Percentiles rank a stretch among this genome's conserved stretches.
These are phyloP conservation scores for Phialocephala sp. DNA, from an alignment of 2,329 filamentous ascomycete genomes.

Conservation along the genomic window DNA sequence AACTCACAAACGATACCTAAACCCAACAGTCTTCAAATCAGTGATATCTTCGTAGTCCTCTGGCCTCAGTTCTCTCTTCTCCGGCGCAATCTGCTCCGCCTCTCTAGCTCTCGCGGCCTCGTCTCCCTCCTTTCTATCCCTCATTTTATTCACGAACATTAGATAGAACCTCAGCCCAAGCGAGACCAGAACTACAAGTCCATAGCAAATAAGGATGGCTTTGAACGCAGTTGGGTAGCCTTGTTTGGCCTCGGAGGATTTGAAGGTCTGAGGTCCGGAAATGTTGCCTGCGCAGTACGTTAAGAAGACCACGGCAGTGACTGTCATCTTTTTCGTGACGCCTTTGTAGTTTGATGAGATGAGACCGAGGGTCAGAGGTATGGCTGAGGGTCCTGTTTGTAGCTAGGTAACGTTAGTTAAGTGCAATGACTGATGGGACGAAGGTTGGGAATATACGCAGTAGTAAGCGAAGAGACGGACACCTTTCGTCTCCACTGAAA, in stretches of 20 bases:
- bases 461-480: conserved; percentile 42
- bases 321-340: conserved; percentile 43
- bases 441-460: conserved; percentile 20
- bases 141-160: conserved; percentile 31
- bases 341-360: conserved; percentile 40
- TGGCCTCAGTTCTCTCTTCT: conserved; percentile 47
- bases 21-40: conserved; percentile 64
- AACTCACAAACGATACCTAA: conserved; percentile 57
- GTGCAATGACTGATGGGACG: no score
- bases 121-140: conserved; percentile 22
- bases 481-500: conserved; percentile 29
- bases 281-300: conserved; percentile 40
- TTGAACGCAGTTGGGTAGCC: conserved; percentile 39
- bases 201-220: conserved; percentile 38
- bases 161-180: conserved; percentile 36
- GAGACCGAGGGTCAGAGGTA: conserved; percentile 42
- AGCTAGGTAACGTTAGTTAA: conserved; percentile 42
- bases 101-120: conserved; percentile 3
- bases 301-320: conserved; percentile 34
- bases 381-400: conserved; percentile 39
- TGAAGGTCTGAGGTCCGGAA: conserved; percentile 34
- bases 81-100: conserved; percentile 43
- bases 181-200: conserved; percentile 26
- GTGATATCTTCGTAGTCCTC: conserved; percentile 63
- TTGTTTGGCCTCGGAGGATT: conserved; percentile 19